phyloP scores from a whole-genome alignment of 371 early-diverging fungal genomes.

The Mucor piriformis region DNA sequence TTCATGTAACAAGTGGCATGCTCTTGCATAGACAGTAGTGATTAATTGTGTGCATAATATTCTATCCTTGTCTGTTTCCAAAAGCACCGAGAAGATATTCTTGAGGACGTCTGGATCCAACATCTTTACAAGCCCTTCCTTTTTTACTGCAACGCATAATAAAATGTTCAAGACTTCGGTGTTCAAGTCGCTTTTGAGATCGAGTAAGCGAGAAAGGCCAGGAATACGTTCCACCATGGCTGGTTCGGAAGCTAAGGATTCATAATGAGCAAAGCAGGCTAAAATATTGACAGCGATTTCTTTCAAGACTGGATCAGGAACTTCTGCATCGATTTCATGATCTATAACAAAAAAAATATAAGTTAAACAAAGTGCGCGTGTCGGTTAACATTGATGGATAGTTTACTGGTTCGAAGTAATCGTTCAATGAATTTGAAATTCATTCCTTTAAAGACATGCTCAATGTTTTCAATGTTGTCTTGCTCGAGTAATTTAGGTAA shows the following conservation, averaged over 20 bases:
- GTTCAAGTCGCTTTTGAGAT: constrained; percentile 37
- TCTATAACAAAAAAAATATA: constrained; percentile 4
- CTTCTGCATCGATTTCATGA: constrained; percentile 26
- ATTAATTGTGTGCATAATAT: constrained; percentile 28
- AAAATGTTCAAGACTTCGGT: constrained; percentile 42
- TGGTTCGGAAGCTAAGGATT: constrained; percentile 30
- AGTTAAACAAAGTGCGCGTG: background rate
- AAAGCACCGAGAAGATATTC: constrained; percentile 30
- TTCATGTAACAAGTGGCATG: constrained; percentile 30
- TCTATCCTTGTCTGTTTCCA: constrained; percentile 17
- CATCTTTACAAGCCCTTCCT: constrained; percentile 44
- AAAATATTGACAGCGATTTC: constrained; percentile 54
- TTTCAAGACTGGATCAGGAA: constrained; percentile 44
- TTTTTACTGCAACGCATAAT: constrained; percentile 32
- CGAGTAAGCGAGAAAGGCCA: constrained; percentile 38
- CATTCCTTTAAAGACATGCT: constrained; percentile 51
- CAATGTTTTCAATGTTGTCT: constrained; percentile 33
- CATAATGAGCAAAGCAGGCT: constrained; percentile 45
- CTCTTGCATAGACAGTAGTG: constrained; percentile 20
- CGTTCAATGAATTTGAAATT: constrained; percentile 57
- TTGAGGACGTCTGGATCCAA: constrained; percentile 46
- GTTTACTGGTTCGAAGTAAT: constrained; percentile 45
- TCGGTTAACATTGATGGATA: too few relatives aligned
- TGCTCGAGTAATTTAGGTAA: constrained; percentile 51
- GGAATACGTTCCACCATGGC: constrained; percentile 47